Evolutionary conservation across 768 basidiomycete genomes (phyloP).

Genomic region (Dentipellis sp.): DNA sequence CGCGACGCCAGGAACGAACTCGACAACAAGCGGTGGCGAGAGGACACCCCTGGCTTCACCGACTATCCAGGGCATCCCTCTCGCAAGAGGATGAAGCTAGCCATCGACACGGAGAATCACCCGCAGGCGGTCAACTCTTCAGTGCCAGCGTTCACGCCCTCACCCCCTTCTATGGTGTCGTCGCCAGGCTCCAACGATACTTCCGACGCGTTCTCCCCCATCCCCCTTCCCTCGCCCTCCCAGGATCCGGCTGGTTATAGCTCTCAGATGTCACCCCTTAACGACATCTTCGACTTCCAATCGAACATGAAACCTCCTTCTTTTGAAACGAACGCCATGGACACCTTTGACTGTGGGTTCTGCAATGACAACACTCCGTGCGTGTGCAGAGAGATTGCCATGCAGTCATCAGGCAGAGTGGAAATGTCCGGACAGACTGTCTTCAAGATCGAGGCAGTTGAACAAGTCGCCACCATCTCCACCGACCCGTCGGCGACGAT

Average conservation of each 20-base stretch:
- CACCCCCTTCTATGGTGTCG: conserved; percentile 39
- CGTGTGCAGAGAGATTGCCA: conserved; percentile 63
- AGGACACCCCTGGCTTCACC: conserved; percentile 28
- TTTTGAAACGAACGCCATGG: conserved; percentile 23
- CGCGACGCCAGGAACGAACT: conserved; percentile 13
- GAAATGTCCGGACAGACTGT: conserved; percentile 7
- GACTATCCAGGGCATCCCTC: conserved; percentile 15
- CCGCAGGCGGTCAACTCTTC: conserved; percentile 20
- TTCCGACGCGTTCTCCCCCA: conserved; percentile 23
- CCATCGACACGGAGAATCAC: conserved; percentile 16
- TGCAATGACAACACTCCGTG: conserved; percentile 65
- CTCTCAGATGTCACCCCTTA: conserved; percentile 22
- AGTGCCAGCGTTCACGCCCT: conserved; percentile 19
- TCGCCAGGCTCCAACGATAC: conserved; percentile 35
- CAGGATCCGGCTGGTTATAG: conserved; percentile 21
- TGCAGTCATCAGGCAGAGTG: conserved; percentile 27
- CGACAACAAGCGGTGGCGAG: conserved; percentile 53
- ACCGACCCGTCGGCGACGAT: conserved; percentile 11
- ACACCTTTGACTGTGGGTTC: conserved; percentile 61
- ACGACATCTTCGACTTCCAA: conserved; percentile 29
- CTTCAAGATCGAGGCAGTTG: conserved; percentile 21
- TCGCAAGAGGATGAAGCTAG: conserved; percentile 31
- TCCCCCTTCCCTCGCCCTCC: conserved; percentile 18
- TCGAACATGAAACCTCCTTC: conserved; percentile 20
- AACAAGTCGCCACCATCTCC: conserved; percentile 9